These are phyloP conservation scores for Thalassiosira ordinaria DNA, from an alignment of 352 stramenopile genomes.

Conservation along the genomic window DNA sequence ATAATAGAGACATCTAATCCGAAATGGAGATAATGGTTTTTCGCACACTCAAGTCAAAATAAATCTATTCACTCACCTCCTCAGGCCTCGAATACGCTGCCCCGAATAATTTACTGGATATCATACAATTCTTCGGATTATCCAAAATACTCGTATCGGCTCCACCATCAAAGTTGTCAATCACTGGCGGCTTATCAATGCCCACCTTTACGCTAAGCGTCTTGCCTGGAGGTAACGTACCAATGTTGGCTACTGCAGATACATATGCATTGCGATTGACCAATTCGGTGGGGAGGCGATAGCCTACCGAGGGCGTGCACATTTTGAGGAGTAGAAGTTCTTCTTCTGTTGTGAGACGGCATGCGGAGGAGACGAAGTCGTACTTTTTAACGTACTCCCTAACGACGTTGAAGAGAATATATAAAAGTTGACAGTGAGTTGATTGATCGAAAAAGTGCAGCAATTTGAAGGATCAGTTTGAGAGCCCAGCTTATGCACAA, in stretches of 20 bases:
- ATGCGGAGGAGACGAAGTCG: constrained; percentile 91
- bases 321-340: constrained; percentile 92
- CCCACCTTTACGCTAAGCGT: constrained; percentile 83
- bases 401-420: neutral
- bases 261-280: constrained; percentile 86
- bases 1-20: no score
- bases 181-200: constrained; percentile 77
- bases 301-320: constrained; percentile 66
- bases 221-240: constrained; percentile 78
- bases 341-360: constrained; percentile 92
- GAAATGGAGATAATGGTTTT: no score
- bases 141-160: constrained; percentile 85
- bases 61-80: constrained; percentile 67
- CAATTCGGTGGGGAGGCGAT: constrained; percentile 74
- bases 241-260: constrained; percentile 88
- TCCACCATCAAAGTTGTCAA: constrained; percentile 86
- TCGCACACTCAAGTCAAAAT: no score
- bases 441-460: no score
- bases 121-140: constrained; percentile 86
- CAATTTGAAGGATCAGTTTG: no score
- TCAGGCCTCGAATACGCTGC: constrained; percentile 85
- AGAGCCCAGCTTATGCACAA: no score
- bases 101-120: constrained; percentile 87
- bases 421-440: no score
- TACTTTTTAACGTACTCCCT: constrained; percentile 90